phyloP scores from a whole-genome alignment of 108 stramenopile genomes.

The Cyclotella atomus region DNA sequence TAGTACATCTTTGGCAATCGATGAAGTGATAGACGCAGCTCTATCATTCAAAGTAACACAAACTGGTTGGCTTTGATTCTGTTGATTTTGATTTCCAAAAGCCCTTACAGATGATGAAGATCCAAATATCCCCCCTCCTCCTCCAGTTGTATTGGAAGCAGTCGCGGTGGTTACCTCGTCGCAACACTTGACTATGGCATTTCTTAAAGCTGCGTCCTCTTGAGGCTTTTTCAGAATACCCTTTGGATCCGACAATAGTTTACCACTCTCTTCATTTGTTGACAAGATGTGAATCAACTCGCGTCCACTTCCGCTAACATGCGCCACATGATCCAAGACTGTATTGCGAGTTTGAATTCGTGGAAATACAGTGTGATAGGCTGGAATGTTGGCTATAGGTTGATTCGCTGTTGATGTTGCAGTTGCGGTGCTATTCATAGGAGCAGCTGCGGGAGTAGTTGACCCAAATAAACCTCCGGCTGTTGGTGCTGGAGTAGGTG shows the following conservation, averaged over 20 bases:
- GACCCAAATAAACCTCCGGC: slow-evolving; percentile 13
- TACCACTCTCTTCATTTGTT: not conserved
- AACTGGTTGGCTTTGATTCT: slow-evolving; percentile 39
- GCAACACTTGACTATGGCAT: not conserved
- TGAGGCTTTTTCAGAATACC: slow-evolving; percentile 7
- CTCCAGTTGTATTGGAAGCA: not conserved
- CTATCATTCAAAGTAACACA: slow-evolving; percentile 29
- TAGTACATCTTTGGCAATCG: slow-evolving; percentile 52
- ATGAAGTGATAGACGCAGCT: slow-evolving; percentile 47
- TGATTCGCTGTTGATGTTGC: slow-evolving; percentile 1
- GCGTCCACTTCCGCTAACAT: not conserved
- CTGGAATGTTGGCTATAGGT: slow-evolving; percentile 33
- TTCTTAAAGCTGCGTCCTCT: not conserved
- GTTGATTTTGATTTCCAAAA: slow-evolving; percentile 11
- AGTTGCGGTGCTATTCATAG: slow-evolving; percentile 16
- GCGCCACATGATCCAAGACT: not conserved
- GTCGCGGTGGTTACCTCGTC: not conserved
- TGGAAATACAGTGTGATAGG: slow-evolving; percentile 48
- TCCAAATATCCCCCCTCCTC: slow-evolving; percentile 11
- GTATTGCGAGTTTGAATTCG: slow-evolving; percentile 12
- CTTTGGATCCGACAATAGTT: slow-evolving; percentile 17
- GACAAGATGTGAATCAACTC: slow-evolving; percentile 8
- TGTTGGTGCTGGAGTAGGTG: not conserved
- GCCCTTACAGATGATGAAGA: not conserved
- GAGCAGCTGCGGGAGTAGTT: slow-evolving; percentile 22